A percentile compares a stretch with the other conserved stretches of the same genome.
Evolutionary conservation across 1,139 yeast genomes (phyloP).

Genomic region (Debaryomycetaceae sp.): DNA sequence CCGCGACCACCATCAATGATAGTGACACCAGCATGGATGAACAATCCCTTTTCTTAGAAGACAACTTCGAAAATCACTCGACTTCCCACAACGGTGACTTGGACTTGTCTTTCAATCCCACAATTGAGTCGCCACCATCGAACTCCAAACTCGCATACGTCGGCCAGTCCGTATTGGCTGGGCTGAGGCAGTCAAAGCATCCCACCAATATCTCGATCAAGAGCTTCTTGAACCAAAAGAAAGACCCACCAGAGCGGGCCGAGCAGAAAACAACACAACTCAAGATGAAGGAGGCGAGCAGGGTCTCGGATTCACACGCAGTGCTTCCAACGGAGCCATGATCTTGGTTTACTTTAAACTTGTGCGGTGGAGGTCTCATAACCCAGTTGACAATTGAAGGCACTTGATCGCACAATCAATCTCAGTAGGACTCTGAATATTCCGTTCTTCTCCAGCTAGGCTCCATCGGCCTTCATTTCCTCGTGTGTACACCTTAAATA

Average conservation of each 20-base stretch:
- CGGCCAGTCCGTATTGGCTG: slow-evolving; percentile 2
- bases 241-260: too few species aligned
- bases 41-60: slow-evolving; percentile 10
- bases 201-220: slow-evolving; percentile 8
- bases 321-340: slow-evolving; percentile 1
- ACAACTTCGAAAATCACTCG: slow-evolving; percentile 21
- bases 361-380: too few species aligned
- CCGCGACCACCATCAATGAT: slow-evolving; percentile 12
- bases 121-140: slow-evolving; percentile 30
- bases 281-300: slow-evolving; percentile 8
- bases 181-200: slow-evolving; percentile 1
- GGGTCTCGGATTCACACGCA: slow-evolving; percentile 4
- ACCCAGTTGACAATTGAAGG: too few species aligned
- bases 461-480: slow-evolving; percentile 43
- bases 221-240: slow-evolving; percentile 4
- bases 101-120: slow-evolving; percentile 27
- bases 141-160: neutral
- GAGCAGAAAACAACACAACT: slow-evolving; percentile 5
- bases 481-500: slow-evolving; percentile 40
- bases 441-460: too few species aligned
- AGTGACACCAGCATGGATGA: slow-evolving; percentile 29
- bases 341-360: too few species aligned
- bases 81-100: slow-evolving; percentile 27
- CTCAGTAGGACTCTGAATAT: too few species aligned
- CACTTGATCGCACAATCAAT: too few species aligned